Conservation (phyloP, 1,284 basidiomycete genomes). For the Melampsora americana region DNA sequence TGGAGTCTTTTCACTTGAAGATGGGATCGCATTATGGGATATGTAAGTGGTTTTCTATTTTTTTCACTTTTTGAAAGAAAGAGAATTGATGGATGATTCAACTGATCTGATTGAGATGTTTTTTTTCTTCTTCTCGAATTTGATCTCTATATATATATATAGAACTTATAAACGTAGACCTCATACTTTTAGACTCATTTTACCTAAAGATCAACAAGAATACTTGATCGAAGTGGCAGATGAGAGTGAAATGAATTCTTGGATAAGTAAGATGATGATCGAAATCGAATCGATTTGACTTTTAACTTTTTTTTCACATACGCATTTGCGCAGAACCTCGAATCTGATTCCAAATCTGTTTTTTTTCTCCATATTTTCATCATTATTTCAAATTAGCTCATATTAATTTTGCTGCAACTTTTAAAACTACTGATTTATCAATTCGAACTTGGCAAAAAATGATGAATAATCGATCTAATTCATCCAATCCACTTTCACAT, state of each 20-base stretch:
- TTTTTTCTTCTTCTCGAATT: neutral
- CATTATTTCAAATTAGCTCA: constrained; percentile 58
- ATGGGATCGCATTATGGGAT: constrained; percentile 75
- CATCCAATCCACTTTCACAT: neutral
- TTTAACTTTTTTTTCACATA: too few species aligned
- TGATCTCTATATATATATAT: neutral
- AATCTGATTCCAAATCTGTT: too few species aligned
- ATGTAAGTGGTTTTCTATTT: constrained; percentile 47
- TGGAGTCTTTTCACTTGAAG: constrained; percentile 75
- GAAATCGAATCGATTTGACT: neutral
- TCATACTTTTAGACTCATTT: constrained; percentile 73
- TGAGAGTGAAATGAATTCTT: constrained; percentile 77
- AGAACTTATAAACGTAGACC: constrained; percentile 59
- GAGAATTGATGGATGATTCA: constrained; percentile 51
- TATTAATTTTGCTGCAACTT: constrained; percentile 75
- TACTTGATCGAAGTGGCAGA: constrained; percentile 73
- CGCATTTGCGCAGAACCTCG: too few species aligned
- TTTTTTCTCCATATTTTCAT: too few species aligned
- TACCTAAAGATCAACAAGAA: constrained; percentile 68
- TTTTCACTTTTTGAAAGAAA: constrained; percentile 59
- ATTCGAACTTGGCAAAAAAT: neutral
- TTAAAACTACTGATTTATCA: constrained; percentile 16
- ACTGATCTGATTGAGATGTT: neutral
- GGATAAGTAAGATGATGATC: constrained; percentile 61
- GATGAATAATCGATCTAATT: too few species aligned